Conservation (phyloP, 1,139 yeast genomes). For the Meyerozyma sp. region DNA sequence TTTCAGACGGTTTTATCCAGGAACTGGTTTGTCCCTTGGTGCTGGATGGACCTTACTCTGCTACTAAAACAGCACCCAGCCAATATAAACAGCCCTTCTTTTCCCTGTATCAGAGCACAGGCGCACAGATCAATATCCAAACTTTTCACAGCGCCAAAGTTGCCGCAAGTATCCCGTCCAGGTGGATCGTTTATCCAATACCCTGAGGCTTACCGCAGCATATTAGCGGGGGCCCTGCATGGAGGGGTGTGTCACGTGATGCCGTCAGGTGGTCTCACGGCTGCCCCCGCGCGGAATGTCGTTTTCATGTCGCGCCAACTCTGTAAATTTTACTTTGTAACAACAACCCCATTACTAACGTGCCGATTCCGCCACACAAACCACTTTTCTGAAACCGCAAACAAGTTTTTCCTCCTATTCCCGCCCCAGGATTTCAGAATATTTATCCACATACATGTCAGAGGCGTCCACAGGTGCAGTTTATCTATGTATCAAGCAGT, state of each 20-base stretch:
- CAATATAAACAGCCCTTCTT: too few relatives aligned
- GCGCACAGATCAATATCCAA: too few relatives aligned
- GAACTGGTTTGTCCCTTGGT: too few relatives aligned
- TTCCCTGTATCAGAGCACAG: too few relatives aligned
- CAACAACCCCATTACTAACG: neutral
- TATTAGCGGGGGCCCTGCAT: neutral
- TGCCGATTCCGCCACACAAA: neutral
- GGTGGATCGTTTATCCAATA: neutral
- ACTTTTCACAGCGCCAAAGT: too few relatives aligned
- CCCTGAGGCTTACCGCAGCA: neutral
- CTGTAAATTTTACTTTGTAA: neutral
- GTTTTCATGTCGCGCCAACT: neutral
- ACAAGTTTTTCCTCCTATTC: neutral
- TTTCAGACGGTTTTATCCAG: too few relatives aligned
- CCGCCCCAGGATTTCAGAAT: neutral
- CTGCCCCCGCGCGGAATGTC: constrained; percentile 1
- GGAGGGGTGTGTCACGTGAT: neutral
- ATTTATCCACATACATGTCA: neutral
- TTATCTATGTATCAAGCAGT: constrained; percentile 71
- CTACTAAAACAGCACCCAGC: too few relatives aligned
- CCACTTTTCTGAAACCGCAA: neutral
- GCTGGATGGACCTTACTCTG: too few relatives aligned
- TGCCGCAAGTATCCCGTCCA: too few relatives aligned
- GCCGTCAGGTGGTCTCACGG: too few relatives aligned
- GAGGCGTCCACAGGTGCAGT: constrained; percentile 14